Evolutionary conservation across 345 rosid species (phyloP), one percentile per base, ranked within the genome.

Genomic region (Pseudoturritis turrita): DNA sequence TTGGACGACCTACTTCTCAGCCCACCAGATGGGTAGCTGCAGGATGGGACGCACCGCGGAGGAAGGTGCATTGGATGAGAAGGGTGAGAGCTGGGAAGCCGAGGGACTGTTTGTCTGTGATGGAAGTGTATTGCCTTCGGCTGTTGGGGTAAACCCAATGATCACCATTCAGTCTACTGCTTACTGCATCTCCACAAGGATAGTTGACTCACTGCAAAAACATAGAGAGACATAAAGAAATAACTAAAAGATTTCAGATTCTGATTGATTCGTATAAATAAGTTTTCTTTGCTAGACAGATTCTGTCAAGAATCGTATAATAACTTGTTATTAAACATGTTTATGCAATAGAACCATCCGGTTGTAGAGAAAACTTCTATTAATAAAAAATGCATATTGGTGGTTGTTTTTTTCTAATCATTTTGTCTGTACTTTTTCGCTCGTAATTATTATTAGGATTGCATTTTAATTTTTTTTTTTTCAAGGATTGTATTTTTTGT

Each of bases 1-100:
- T 19, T 83, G 90, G 89, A 40, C 49, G 65, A 1, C 71, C 0
- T 74, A 80, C 73, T 21, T 62, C 59, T 81, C 94, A 0, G 94
- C 90, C 0, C 94, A 88, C 74, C 94, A 86, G 67, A 84, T 88
- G 93, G 83, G 93, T 23, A 88, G 93, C 51, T 86, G 93, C 64
- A 83, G 82, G 77, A 88, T 88, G 85, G 94, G 89, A 51, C 21
- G 5, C 7, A 71, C 41, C n/a, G 73, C 67, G 13, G 70, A 72
- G 44, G 82, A 81, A 31, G 94, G 90, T 7, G 94, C 89, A 2
- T 81, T 88, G 19, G 89, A 86, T 68, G 81, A 71, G 73, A 78
- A 77, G 2, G 87, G 90, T 9, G 88, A 88, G 82, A 86, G 82
- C 40, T 88, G 90, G 90, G 93, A 88, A 79, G 86, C 93, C 14